Base-by-base conservation (phyloP, 495 filamentous ascomycete genomes). In the Penicillium angulare region DNA sequence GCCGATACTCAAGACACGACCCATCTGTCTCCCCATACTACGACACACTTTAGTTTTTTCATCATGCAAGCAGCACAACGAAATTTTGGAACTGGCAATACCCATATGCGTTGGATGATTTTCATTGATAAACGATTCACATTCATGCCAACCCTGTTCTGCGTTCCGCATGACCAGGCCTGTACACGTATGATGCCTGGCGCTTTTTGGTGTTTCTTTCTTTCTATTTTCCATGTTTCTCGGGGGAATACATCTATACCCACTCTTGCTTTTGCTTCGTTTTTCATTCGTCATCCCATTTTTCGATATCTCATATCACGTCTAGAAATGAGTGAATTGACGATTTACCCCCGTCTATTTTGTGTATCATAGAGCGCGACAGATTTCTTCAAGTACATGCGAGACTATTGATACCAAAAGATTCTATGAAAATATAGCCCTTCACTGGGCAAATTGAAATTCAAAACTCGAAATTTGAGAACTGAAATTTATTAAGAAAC, bases 231-330 rank as follows among this genome's bases (percentile, higher is more conserved):
- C n/a, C n/a, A n/a, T n/a, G n/a, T 27, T 44, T 44, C 17, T 16
- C 17, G 38, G 43, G 27, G 20, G 16, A n/a, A 22, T 34, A 52
- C 15, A 53, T 33, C 21, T 41, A 53, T 47, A 47, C 50, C 49
- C 50, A 44, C 9, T 50, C 8, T 23, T 43, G 40, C 16, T 43
- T n/a, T 16, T 5, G 26, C 8, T 38, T 8, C 2, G 13, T 38
- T 38, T 8, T n/a, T n/a, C n/a, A n/a, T n/a, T n/a, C n/a, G n/a
- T n/a, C n/a, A n/a, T n/a, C n/a, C n/a, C n/a, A n/a, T n/a, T n/a
- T n/a, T n/a, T n/a, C n/a, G n/a, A n/a, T n/a, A n/a, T n/a, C n/a
- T n/a, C n/a, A n/a, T n/a, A n/a, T n/a, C n/a, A n/a, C n/a, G 36
- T 8, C 8, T 39, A 12, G 16, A 12, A 10, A 39, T 39, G 36